Conservation (phyloP, 257 asterid species). For the Voacanga thouarsii region DNA sequence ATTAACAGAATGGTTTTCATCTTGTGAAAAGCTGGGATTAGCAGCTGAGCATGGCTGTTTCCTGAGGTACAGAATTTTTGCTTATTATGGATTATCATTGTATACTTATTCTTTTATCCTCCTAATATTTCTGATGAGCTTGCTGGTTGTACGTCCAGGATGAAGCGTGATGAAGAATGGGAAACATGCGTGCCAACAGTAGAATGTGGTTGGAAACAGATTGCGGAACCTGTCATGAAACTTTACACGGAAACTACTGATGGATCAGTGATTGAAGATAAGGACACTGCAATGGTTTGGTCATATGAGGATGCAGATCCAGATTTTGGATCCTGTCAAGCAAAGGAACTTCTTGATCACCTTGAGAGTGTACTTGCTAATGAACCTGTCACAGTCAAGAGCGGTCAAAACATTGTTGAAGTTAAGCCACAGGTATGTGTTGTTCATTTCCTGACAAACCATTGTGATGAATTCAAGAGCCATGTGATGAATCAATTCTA, state of each 20-base stretch:
- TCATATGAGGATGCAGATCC: conserved; percentile 90
- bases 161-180: conserved; percentile 68
- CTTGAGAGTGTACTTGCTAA: conserved; percentile 85
- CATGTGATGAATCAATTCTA: not conserved
- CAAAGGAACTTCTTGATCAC: conserved; percentile 87
- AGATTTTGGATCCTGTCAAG: conserved; percentile 93
- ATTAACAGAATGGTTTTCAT: conserved; percentile 65
- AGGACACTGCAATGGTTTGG: conserved; percentile 88
- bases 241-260: conserved; percentile 87
- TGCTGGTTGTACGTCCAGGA: conserved; percentile 35
- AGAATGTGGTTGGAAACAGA: conserved; percentile 89
- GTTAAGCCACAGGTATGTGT: conserved; percentile 89
- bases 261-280: conserved; percentile 71
- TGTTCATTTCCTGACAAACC: not conserved
- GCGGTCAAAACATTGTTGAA: conserved; percentile 70
- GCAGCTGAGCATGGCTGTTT: conserved; percentile 93
- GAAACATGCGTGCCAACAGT: conserved; percentile 61
- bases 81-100: not conserved
- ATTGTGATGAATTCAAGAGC: not conserved
- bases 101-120: not conserved
- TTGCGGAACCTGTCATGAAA: conserved; percentile 84
- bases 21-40: conserved; percentile 69
- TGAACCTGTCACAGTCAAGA: conserved; percentile 85
- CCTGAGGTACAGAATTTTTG: conserved; percentile 39
- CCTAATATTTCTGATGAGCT: not conserved